Evolutionary conservation across 2,329 filamentous ascomycete genomes (phyloP), one percentile per base, ranked within the genome.

Genomic region (Talaromyces marneffei): DNA sequence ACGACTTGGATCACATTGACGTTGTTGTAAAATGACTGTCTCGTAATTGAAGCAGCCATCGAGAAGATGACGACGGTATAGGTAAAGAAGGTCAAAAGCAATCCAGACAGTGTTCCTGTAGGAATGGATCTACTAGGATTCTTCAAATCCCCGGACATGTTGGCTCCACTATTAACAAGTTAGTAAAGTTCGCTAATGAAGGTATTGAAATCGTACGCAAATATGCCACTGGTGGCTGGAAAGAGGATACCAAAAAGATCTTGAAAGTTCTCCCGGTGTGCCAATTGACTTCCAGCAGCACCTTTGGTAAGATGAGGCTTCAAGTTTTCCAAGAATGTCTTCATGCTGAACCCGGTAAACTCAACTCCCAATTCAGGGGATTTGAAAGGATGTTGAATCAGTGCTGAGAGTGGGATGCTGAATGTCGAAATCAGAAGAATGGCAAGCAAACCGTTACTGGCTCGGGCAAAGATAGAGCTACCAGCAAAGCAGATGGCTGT

Each of bases 221-320:
- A 83, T 27, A 84, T 85, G 4, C 78, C 80, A 4, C 84, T 84
- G 2, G 85, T 87, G 2, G 86, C 85, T 37, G 91, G 90, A 67
- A 94, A 96, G 1, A 96, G 77, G 64, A 96, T 91, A 2, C 91
- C 92, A 75, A 96, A 96, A 8, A 95, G 78, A 66, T 91, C 86
- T 64, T 92, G 88, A 66, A 92, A 95, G 14, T 82, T 92, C 64
- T 87, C 85, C 44, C 84, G 77, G 7, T 85, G 87, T 37, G 79
- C 78, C 61, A 87, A 83, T 55, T 86, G 82, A 62, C 83, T 85
- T 23, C 85, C 86, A 54, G 82, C 82, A 2, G 84, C 82, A 40
- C 87, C 87, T 61, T 77, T 82, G 2, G 84, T 87, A 60, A 88
- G 82, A 35, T 75, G 75, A 25, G 91, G 91, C 62, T 87, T 80